A percentile compares a stretch with the other conserved stretches of the same genome.
phyloP scores from a whole-genome alignment of 2,329 filamentous ascomycete species.

The Paecilomyces sp. region DNA sequence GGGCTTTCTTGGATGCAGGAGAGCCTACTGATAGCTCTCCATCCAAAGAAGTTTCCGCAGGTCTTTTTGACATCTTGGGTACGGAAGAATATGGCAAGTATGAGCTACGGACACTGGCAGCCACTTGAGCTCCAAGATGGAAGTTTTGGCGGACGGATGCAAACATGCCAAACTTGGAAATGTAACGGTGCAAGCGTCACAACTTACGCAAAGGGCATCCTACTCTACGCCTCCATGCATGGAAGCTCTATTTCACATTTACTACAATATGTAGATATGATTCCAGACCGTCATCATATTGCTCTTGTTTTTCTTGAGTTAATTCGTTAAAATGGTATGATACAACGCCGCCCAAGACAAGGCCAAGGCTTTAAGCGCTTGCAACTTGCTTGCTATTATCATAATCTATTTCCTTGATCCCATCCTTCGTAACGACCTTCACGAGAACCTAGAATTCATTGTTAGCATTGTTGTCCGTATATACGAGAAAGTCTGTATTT shows the following conservation, averaged over 20 bases:
- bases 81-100: constrained; percentile 5
- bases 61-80: constrained; percentile 39
- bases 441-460: constrained; percentile 45
- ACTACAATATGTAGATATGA: background rate
- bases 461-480: background rate
- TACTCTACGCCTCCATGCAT: background rate
- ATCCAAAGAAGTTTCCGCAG: constrained; percentile 38
- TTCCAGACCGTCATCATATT: constrained; percentile 14
- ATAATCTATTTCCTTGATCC: constrained; percentile 76
- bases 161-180: constrained; percentile 20
- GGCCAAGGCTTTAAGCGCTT: constrained; percentile 33
- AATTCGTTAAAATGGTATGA: constrained; percentile 18
- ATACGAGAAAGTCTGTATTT: background rate
- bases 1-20: constrained; percentile 39
- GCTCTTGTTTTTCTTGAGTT: constrained; percentile 17
- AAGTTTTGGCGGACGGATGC: constrained; percentile 12
- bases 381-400: constrained; percentile 63
- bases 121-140: constrained; percentile 2
- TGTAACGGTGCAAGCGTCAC: background rate
- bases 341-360: constrained; percentile 22
- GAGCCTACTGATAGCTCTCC: constrained; percentile 25
- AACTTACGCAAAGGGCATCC: background rate
- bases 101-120: background rate
- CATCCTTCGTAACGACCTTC: constrained; percentile 92
- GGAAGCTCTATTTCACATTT: background rate